Base-by-base conservation (phyloP, 192 early-diverging fungal species). In the Chytriomyces sp. region DNA sequence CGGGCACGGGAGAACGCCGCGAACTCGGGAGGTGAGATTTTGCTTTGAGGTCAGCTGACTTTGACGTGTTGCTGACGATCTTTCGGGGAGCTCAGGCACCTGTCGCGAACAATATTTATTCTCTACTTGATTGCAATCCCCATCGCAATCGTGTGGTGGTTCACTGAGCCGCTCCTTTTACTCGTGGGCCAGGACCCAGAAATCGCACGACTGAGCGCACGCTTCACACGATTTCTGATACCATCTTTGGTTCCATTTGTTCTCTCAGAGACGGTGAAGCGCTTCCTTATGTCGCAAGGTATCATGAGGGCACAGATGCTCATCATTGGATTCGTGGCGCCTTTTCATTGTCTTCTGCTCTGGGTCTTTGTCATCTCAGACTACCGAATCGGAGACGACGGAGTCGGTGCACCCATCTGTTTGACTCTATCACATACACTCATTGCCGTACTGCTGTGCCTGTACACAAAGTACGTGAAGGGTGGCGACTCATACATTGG, bases 251-350 rank as follows among this genome's bases (percentile, higher is more conserved):
- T 90, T 33, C 89, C 93, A 4, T 88, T 83, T 76, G 78, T 96
- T 78, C 83, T 85, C 30, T 91, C 92, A 83, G 94, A 96, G 65
- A 91, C 91, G 73, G 69, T 93, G 56, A 93, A 94, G 74, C 86
- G 92, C 59, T 96, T 84, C 70, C 81, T 96, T 28, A 91, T 95
- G 68, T 89, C 90, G 0, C 96, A 98, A 80, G 83, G 80, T 10
- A 90, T 90, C 70, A 94, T 98, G 96, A 84, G 90, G 32, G 92
- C 91, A 1, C 83, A 82, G 33, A 92, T 93, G 22, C 85, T 82
- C 59, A 84, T 95, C 22, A 79, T 94, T 26, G 39, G 90, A 25
- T 77, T 91, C 44, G 87, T 86, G 4, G 64, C 90, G 37, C 92
- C 91, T 6, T 54, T 94, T 44, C 93, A 94, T 70, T 74, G 92